Evolutionary conservation across 257 asterid species (phyloP), one percentile per base, ranked within the genome.

Genomic region (Mitragyna speciosa): DNA sequence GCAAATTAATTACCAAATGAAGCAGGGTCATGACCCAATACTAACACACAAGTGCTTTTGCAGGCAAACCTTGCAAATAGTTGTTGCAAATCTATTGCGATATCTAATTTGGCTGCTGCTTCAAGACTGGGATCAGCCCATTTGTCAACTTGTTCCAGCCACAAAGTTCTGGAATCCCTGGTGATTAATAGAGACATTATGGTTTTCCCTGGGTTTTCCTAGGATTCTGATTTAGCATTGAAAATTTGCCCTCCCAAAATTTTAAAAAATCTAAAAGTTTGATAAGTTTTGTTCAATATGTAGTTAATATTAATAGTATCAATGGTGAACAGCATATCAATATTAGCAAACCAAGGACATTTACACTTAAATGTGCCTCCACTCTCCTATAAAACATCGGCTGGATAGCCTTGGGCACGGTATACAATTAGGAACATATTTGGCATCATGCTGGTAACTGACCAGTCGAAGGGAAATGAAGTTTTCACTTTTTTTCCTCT

Each of bases 181-280:
- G 30, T 48, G 26, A 16, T 74, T 36, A 58, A 41, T 15, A 75
- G 71, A 33, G 78, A 68, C 78, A 74, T 16, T 8, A 54, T 66
- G 14, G 52, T 3, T 75, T 75, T 75, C 70, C 70, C 15, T n/a
- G 7, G 79, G 56, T 2, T 59, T 24, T 58, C 33, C 70, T 70
- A 75, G 10, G 58, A 75, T 75, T 39, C 70, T 26, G 36, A 22
- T 73, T 73, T 47, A 19, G 77, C 77, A 19, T 51, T 73, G 77
- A 73, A 73, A 31, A 58, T 75, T 68, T 68, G 68, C 26, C 58
- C 54, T n/a, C 78, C 78, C 36, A 75, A 30, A 75, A 58, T 58
- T n/a, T 74, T 69, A 4, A 75, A 72, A 36, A 12, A 33, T 58
- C 54, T 58, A 56, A 43, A 58, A 58, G 61, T 39, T 72, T 2